Evolutionary conservation across 2,329 filamentous ascomycete genomes (phyloP).

Genomic region (Phyllosticta citrichinensis): DNA sequence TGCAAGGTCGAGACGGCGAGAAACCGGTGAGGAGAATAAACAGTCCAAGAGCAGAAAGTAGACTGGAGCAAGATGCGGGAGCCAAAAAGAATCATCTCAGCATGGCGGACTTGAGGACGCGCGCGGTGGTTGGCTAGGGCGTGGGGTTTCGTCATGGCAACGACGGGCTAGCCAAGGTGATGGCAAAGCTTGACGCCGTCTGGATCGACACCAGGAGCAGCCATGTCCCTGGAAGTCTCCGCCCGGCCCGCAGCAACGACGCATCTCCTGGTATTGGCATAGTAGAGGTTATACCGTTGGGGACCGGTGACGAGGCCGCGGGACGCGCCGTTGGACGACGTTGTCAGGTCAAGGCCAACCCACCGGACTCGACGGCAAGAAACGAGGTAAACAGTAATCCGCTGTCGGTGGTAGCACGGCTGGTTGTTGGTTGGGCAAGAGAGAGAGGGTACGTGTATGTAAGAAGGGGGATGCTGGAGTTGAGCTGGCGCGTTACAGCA

Average conservation of each 20-base stretch:
- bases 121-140: neutral
- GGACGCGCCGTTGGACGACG: neutral
- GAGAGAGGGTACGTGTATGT: neutral
- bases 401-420: neutral
- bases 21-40: neutral
- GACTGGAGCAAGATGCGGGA: neutral
- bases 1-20: neutral
- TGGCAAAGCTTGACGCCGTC: neutral
- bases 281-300: neutral
- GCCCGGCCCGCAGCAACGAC: neutral
- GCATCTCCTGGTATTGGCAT: neutral
- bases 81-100: neutral
- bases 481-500: neutral
- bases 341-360: neutral
- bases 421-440: neutral
- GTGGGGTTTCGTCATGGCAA: neutral
- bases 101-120: neutral
- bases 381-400: neutral
- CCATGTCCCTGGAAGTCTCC: neutral
- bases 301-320: neutral
- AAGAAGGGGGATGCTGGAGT: neutral
- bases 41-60: neutral
- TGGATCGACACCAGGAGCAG: neutral
- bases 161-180: neutral
- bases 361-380: neutral